These are phyloP conservation scores for Bretschneidera sinensis DNA, from an alignment of 345 rosid genomes.

Conservation along the genomic window DNA sequence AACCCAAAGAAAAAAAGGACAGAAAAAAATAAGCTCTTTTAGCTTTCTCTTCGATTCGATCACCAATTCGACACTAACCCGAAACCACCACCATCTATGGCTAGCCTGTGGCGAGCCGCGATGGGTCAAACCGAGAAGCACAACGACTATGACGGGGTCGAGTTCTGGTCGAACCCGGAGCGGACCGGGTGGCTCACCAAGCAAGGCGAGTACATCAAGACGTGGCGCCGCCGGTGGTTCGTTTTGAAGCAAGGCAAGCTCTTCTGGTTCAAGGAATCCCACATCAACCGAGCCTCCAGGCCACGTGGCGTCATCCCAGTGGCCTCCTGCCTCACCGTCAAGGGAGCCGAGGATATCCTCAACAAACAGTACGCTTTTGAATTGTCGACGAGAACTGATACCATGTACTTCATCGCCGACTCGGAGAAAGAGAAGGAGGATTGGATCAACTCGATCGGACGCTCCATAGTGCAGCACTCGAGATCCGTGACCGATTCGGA, in stretches of 20 bases:
- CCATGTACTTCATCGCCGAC: conserved; percentile 69
- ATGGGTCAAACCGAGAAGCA: conserved; percentile 25
- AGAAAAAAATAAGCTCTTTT: background rate
- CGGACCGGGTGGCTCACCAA: conserved; percentile 66
- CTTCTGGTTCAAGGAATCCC: conserved; percentile 72
- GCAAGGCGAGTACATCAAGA: conserved; percentile 68
- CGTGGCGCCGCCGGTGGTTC: conserved; percentile 84
- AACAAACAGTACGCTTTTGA: conserved; percentile 62
- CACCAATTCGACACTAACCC: background rate
- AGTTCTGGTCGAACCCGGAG: conserved; percentile 69
- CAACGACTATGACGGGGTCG: conserved; percentile 38
- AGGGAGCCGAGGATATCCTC: conserved; percentile 66
- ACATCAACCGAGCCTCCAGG: conserved; percentile 41
- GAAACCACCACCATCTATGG: conserved; percentile 7
- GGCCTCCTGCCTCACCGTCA: conserved; percentile 57
- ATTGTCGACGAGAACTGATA: conserved; percentile 47
- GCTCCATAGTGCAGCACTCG: conserved; percentile 70
- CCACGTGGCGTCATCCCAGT: conserved; percentile 70
- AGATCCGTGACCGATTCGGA: conserved; percentile 67
- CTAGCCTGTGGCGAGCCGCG: conserved; percentile 45
- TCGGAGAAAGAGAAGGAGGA: conserved; percentile 75
- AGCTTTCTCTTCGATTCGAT: background rate
- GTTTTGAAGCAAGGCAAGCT: conserved; percentile 64
- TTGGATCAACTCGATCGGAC: conserved; percentile 77
- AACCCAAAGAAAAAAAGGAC: too few species aligned